phyloP scores from a whole-genome alignment of 2,329 filamentous ascomycete genomes.

The Ophiocordyceps unilateralis region DNA sequence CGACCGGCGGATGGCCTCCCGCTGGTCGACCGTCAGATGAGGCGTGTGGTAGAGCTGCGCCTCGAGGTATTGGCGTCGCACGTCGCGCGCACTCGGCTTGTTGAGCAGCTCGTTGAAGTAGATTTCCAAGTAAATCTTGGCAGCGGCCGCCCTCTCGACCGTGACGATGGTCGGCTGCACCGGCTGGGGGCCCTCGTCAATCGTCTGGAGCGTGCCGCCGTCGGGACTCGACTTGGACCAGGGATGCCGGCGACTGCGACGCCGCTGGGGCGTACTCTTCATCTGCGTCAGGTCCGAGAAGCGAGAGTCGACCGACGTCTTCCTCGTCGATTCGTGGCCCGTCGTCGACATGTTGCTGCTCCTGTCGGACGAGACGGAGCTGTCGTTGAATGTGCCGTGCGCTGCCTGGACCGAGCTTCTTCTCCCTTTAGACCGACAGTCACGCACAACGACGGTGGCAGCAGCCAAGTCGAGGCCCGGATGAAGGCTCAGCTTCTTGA shows the following conservation, averaged over 20 bases:
- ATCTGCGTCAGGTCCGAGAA: constrained; percentile 7
- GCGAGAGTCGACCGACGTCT: constrained; percentile 17
- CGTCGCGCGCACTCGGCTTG: constrained; percentile 17
- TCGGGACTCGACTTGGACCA: constrained; percentile 20
- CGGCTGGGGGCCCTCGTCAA: constrained; percentile 12
- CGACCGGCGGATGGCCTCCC: constrained; percentile 30
- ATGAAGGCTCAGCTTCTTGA: constrained; percentile 11
- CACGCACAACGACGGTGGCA: constrained; percentile 7
- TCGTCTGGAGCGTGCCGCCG: constrained; percentile 16
- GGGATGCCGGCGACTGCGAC: constrained; percentile 13
- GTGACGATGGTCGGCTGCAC: constrained; percentile 30
- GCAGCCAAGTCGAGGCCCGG: too few relatives aligned
- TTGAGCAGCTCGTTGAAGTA: constrained; percentile 58
- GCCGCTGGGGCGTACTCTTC: constrained; percentile 8
- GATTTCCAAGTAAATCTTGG: constrained; percentile 75
- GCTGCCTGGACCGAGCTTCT: constrained; percentile 1
- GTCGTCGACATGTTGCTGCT: constrained; percentile 9
- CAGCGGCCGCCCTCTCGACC: constrained; percentile 60
- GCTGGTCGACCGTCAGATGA: constrained; percentile 37
- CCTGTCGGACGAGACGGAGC: constrained; percentile 9
- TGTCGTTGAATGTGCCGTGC: constrained; percentile 1
- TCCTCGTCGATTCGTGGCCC: constrained; percentile 12
- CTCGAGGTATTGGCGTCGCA: constrained; percentile 17
- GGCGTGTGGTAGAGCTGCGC: constrained; percentile 36
- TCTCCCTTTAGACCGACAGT: constrained; percentile 5